These are phyloP conservation scores for Dichotomopilus funicola DNA, from an alignment of 2,329 filamentous ascomycete species.

Conservation along the genomic window DNA sequence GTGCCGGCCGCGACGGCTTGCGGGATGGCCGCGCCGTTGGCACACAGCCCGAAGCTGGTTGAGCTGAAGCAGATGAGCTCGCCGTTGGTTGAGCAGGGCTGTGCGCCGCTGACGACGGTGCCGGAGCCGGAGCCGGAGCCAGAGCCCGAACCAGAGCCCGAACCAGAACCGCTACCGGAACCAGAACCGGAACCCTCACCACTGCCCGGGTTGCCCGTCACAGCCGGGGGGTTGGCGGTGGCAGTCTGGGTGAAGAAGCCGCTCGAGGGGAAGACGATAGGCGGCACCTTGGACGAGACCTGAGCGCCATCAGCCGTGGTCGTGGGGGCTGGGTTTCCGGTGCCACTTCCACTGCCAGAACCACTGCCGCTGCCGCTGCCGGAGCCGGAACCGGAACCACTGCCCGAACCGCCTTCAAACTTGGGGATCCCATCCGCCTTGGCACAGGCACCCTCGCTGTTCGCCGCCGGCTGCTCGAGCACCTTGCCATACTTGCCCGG, in stretches of 20 bases:
- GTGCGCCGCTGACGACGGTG: background rate
- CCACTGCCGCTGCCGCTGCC: background rate
- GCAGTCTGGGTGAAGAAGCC: background rate
- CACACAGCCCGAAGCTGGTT: conserved; percentile 19
- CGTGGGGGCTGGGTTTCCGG: background rate
- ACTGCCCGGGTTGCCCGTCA: background rate
- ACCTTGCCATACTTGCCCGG: conserved; percentile 22
- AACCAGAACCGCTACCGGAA: background rate
- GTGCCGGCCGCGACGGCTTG: conserved; percentile 20
- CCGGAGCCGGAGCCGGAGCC: background rate
- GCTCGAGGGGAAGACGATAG: background rate
- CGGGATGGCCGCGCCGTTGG: conserved; percentile 15
- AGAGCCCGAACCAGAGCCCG: background rate
- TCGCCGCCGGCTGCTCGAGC: conserved; percentile 17
- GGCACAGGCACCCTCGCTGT: conserved; percentile 17
- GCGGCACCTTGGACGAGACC: background rate
- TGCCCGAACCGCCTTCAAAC: conserved; percentile 12
- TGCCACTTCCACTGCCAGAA: background rate
- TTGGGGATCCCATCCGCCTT: conserved; percentile 13
- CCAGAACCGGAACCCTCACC: background rate
- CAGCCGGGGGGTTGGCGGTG: background rate
- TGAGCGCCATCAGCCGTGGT: background rate
- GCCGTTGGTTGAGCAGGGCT: conserved; percentile 17
- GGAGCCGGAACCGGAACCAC: background rate
- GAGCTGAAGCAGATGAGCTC: conserved; percentile 19